phyloP scores from a whole-genome alignment of 768 basidiomycete genomes.

The Boletus edulis region DNA sequence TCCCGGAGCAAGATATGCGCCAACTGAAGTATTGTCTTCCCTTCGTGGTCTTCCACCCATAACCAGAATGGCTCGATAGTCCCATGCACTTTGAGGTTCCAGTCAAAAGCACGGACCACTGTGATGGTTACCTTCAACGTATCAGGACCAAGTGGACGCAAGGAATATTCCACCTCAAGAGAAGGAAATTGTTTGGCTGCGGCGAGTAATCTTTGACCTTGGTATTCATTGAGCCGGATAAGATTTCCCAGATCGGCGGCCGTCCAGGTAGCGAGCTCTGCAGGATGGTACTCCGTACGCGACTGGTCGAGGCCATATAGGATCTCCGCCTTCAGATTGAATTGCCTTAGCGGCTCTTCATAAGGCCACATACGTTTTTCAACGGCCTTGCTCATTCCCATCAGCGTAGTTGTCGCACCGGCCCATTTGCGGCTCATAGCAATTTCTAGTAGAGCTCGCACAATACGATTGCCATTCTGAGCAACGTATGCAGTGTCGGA shows the following conservation, averaged over 20 bases:
- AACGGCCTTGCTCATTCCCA: conserved; percentile 90
- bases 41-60: conserved; percentile 89
- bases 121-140: conserved; percentile 73
- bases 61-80: conserved; percentile 87
- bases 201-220: conserved; percentile 74
- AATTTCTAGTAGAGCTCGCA: conserved; percentile 93
- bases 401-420: conserved; percentile 69
- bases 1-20: conserved; percentile 70
- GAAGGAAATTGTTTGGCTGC: conserved; percentile 87
- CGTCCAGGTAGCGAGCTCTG: conserved; percentile 66
- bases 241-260: conserved; percentile 73
- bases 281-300: conserved; percentile 76
- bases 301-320: conserved; percentile 75
- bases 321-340: conserved; percentile 71
- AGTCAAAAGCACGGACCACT: conserved; percentile 68
- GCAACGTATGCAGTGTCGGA: conserved; percentile 94
- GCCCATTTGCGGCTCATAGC: conserved; percentile 94
- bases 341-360: conserved; percentile 86
- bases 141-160: conserved; percentile 83
- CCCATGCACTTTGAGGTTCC: conserved; percentile 77
- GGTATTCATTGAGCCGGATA: conserved; percentile 80
- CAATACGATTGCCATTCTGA: conserved; percentile 92
- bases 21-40: conserved; percentile 79
- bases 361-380: conserved; percentile 94
- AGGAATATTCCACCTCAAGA: conserved; percentile 56